phyloP scores from a whole-genome alignment of 495 filamentous ascomycete species.

The Chlorociboria aeruginascens region DNA sequence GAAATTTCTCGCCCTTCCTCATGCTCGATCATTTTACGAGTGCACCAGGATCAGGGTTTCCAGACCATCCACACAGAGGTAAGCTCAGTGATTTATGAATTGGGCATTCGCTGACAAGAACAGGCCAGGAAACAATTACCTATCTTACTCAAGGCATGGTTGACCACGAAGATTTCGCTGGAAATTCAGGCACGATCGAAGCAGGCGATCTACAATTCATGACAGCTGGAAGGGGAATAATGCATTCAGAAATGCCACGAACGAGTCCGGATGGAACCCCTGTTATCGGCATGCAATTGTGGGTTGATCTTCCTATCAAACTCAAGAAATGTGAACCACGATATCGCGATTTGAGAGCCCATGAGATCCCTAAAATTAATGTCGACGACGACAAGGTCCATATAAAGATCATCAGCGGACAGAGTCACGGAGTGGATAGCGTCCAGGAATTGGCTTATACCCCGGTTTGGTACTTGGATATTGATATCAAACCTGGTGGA shows the following conservation, averaged over 20 bases:
- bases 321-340: constrained; percentile 84
- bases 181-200: constrained; percentile 74
- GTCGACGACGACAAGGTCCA: constrained; percentile 60
- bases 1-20: constrained; percentile 86
- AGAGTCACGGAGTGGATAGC: constrained; percentile 69
- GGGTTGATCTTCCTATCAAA: constrained; percentile 78
- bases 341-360: constrained; percentile 70
- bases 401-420: constrained; percentile 83
- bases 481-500: constrained; percentile 71
- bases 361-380: constrained; percentile 61
- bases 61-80: constrained; percentile 47
- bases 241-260: constrained; percentile 94
- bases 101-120: constrained; percentile 12
- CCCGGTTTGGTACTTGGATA: constrained; percentile 85
- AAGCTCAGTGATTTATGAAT: too few species aligned
- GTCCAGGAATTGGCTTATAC: constrained; percentile 89
- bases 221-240: constrained; percentile 86
- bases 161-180: constrained; percentile 94
- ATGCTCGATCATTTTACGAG: constrained; percentile 95
- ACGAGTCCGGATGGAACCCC: constrained; percentile 63
- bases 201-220: constrained; percentile 92
- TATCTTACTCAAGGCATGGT: constrained; percentile 75
- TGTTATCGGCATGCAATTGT: constrained; percentile 85
- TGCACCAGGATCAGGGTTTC: constrained; percentile 72
- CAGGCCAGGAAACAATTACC: constrained; percentile 49